phyloP scores from a whole-genome alignment of 345 rosid species.

The Arabidopsis suecica region DNA sequence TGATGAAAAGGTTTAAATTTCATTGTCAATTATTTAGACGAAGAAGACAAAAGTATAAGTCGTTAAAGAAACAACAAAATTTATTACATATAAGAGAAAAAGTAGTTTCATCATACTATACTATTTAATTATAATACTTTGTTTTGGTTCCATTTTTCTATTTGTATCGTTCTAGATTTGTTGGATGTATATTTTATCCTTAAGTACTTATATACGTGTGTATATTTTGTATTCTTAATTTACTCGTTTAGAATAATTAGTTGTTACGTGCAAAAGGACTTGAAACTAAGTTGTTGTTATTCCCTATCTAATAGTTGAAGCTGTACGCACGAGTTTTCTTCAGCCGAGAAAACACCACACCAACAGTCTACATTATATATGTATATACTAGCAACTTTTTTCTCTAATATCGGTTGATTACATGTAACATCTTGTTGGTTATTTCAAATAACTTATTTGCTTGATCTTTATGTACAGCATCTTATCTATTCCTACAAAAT shows the following conservation, averaged over 20 bases:
- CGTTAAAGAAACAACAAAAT: constrained; percentile 17
- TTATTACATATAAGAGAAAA: neutral
- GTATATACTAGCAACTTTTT: neutral
- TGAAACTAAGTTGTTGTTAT: neutral
- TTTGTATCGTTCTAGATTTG: no score
- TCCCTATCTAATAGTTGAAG: neutral
- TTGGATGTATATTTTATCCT: no score
- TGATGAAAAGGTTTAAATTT: neutral
- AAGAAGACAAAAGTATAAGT: constrained; percentile 20
- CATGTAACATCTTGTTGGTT: constrained; percentile 10
- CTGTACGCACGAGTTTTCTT: neutral
- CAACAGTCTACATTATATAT: neutral
- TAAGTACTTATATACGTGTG: no score
- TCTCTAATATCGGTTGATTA: neutral
- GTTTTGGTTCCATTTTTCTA: no score
- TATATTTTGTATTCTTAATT: no score
- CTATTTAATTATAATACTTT: no score
- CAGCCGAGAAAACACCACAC: neutral
- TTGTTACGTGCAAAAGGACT: no score
- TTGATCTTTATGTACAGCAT: neutral
- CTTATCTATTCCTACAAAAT: neutral
- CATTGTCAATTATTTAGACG: constrained; percentile 6
- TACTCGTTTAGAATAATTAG: no score
- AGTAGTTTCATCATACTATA: neutral
- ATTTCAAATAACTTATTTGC: no score